Percentiles rank a stretch among this genome's conserved stretches.
Conservation (phyloP, 148 eudicot species). For the Rhododendron molle region DNA sequence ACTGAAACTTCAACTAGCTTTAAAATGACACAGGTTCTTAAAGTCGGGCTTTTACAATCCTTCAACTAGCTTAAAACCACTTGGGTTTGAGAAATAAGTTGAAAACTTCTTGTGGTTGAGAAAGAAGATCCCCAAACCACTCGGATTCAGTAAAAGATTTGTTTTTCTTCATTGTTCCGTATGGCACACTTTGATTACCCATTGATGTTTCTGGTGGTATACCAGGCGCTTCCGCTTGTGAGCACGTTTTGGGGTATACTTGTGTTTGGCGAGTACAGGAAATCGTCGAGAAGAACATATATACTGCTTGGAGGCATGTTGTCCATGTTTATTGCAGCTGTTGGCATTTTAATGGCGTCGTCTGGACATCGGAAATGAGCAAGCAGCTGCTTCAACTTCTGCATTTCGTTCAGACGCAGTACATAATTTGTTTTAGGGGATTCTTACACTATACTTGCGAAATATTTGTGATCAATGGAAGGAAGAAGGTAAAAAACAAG, state of each 20-base stretch:
- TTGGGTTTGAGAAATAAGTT: not conserved
- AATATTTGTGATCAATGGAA: not conserved
- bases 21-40: not conserved
- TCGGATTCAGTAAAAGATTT: not conserved
- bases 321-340: conserved; percentile 64
- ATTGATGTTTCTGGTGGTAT: not conserved
- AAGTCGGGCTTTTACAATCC: not conserved
- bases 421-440: not conserved
- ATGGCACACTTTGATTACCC: not conserved
- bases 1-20: not conserved
- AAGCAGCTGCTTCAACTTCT: not conserved
- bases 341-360: conserved; percentile 68
- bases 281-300: conserved; percentile 58
- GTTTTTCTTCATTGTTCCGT: not conserved
- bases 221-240: conserved; percentile 77
- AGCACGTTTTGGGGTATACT: conserved; percentile 81
- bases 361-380: conserved; percentile 56
- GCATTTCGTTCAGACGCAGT: not conserved
- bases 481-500: not conserved
- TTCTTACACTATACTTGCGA: not conserved
- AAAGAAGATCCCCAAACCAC: not conserved
- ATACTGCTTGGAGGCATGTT: conserved; percentile 51
- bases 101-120: not conserved
- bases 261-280: conserved; percentile 77
- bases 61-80: not conserved